These are phyloP conservation scores for Cutaneotrichosporon curvatum DNA, from an alignment of 1,284 basidiomycete genomes.

Conservation along the genomic window DNA sequence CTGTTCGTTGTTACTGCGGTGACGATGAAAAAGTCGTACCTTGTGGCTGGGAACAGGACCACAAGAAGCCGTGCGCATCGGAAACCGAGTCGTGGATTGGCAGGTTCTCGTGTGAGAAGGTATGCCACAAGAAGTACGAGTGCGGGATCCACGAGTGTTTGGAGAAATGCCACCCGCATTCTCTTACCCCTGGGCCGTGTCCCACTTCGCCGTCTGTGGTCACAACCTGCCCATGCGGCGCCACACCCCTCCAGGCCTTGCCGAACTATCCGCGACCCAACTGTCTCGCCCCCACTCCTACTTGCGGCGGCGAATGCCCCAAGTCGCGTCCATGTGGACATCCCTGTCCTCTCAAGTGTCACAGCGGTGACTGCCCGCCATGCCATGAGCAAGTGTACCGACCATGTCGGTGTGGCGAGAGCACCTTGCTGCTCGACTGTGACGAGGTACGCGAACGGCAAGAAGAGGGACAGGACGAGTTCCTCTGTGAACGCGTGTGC, in stretches of 20 bases:
- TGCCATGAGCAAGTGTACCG: conserved; percentile 61
- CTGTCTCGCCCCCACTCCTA: conserved; percentile 71
- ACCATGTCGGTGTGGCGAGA: conserved; percentile 72
- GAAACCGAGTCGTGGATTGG: conserved; percentile 56
- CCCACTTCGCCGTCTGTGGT: conserved; percentile 64
- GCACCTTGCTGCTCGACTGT: conserved; percentile 52
- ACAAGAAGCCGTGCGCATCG: conserved; percentile 31
- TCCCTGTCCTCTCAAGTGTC: conserved; percentile 56
- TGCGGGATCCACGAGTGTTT: conserved; percentile 68
- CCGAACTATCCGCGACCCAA: conserved; percentile 50
- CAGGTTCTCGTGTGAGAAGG: conserved; percentile 57
- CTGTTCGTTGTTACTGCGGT: conserved; percentile 68
- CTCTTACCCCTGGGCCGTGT: conserved; percentile 55
- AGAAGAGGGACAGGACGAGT: conserved; percentile 50
- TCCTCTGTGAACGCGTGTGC: conserved; percentile 72
- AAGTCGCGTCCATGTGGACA: conserved; percentile 63
- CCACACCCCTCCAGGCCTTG: conserved; percentile 51
- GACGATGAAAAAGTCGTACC: conserved; percentile 55
- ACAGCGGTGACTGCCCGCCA: conserved; percentile 58
- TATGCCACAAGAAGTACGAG: conserved; percentile 63
- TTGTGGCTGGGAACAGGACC: conserved; percentile 58
- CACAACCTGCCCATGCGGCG: conserved; percentile 73
- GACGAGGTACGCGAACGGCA: conserved; percentile 41
- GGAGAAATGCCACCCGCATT: conserved; percentile 63
- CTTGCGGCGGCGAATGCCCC: conserved; percentile 62